A percentile compares a stretch with the other conserved stretches of the same genome.
These are phyloP conservation scores for Fagopyrum tataricum DNA, from an alignment of 148 eudicot species.

Conservation along the genomic window DNA sequence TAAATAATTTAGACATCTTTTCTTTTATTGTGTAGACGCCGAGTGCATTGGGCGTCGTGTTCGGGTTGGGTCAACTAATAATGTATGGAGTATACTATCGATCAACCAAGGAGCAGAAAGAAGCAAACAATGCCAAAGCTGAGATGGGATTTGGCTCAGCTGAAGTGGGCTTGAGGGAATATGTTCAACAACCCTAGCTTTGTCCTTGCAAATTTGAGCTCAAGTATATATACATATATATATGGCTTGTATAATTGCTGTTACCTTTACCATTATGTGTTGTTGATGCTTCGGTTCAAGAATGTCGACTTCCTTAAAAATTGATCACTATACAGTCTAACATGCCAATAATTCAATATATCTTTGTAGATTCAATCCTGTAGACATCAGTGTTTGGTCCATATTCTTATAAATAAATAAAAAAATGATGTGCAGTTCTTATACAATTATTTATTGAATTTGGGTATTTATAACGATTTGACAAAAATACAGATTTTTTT, in stretches of 20 bases:
- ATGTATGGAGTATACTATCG: constrained; percentile 11
- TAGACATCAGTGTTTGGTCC: too few relatives aligned
- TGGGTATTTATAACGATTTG: too few relatives aligned
- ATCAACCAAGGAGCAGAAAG: constrained; percentile 5
- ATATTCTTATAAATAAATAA: too few relatives aligned
- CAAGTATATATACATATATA: not conserved
- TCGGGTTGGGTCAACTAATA: constrained; percentile 10
- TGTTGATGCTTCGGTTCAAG: not conserved
- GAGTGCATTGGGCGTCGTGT: constrained; percentile 1
- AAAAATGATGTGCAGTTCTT: too few relatives aligned
- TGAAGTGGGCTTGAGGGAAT: constrained; percentile 5
- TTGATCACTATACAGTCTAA: not conserved
- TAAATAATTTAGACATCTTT: too few relatives aligned
- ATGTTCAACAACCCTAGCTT: not conserved
- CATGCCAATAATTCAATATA: too few relatives aligned
- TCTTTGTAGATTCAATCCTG: too few relatives aligned
- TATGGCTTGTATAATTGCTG: not conserved
- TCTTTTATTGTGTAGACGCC: not conserved
- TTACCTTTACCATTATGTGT: not conserved
- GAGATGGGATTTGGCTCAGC: not conserved
- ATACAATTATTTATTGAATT: too few relatives aligned
- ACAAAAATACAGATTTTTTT: too few relatives aligned
- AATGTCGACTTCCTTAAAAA: not conserved
- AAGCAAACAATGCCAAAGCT: not conserved
- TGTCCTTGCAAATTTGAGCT: not conserved